A percentile compares a stretch with the other conserved stretches of the same genome.
Evolutionary conservation across 805 yeast genomes (phyloP).

Genomic region (Hanseniaspora valbyensis): DNA sequence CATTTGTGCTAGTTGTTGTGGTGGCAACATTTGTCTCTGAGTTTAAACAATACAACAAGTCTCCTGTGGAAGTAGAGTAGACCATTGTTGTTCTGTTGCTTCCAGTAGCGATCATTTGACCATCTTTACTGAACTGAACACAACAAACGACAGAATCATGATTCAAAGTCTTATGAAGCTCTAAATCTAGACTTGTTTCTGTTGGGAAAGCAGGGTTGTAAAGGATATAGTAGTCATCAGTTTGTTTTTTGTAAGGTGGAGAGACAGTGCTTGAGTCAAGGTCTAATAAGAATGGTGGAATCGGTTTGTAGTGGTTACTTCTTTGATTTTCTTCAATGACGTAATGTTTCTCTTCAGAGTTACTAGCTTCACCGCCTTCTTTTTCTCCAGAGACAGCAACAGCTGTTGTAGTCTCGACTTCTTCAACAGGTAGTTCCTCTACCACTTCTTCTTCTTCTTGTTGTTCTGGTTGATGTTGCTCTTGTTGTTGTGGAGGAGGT

Average conservation of each 20-base stretch:
- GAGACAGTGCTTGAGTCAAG: conserved; percentile 69
- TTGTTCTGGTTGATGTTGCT: conserved; percentile 9
- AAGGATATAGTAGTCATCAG: conserved; percentile 73
- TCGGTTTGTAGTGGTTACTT: conserved; percentile 52
- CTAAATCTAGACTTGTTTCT: conserved; percentile 66
- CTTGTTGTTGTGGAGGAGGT: conserved; percentile 15
- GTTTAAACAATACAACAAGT: conserved; percentile 67
- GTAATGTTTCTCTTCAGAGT: conserved; percentile 24
- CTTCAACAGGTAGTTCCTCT: conserved; percentile 14
- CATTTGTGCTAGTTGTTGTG: conserved; percentile 22
- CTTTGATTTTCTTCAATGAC: conserved; percentile 33
- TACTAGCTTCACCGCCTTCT: background rate
- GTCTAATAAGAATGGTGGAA: conserved; percentile 71
- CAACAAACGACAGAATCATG: conserved; percentile 95
- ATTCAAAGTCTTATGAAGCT: conserved; percentile 77
- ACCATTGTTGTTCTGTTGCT: conserved; percentile 94
- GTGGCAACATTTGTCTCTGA: conserved; percentile 17
- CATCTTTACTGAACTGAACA: conserved; percentile 84
- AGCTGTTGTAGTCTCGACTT: conserved; percentile 15
- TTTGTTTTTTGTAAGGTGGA: conserved; percentile 68
- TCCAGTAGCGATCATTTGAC: conserved; percentile 89
- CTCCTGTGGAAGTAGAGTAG: conserved; percentile 84
- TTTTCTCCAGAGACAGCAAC: conserved; percentile 1
- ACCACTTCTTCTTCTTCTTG: conserved; percentile 13
- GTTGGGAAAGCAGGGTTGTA: conserved; percentile 67